Evolutionary conservation across 441 rosid species (phyloP), one percentile per base, ranked within the genome.

Genomic region (Jatropha multifida): DNA sequence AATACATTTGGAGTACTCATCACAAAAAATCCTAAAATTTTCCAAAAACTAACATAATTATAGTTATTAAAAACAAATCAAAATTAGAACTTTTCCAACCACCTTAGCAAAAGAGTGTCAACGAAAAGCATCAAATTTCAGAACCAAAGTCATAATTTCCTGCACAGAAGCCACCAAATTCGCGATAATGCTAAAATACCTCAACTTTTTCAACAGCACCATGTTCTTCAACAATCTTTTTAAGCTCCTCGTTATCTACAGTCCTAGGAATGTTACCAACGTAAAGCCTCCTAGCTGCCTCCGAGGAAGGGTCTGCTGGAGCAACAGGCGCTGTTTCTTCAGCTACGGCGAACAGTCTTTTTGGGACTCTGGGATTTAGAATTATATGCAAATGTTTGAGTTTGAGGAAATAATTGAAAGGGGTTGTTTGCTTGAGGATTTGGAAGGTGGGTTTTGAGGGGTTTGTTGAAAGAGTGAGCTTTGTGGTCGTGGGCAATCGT

Each of bases 211-310:
- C 97, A 60, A 94, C 90, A 69, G 93, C 85, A 15, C 97, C 96
- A 75, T 93, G 96, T 70, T 94, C 93, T 76, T 84, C 89, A 51
- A 94, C 90, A 73, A 94, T 85, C 79, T 82, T 82, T 7, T 79
- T 68, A 68, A 94, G 97, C 81, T 91, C 87, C 6, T 86, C 93
- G 69, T 84, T 89, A 68, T 76, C 56, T 6, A 91, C 63, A 0
- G 80, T 92, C 79, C 97, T 87, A 10, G 98, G 99, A 80, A 94
- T 88, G 88, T 93, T 94, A 0, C 99, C 97, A 46, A 95, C 61
- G 76, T 93, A 93, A 26, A 94, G 84, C 82, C 90, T 87, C 82
- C 96, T 83, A 46, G 86, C 79, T 4, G 87, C 87, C 82, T 82
- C 93, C 0, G 90, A 78, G 37, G 85, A 83, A 15, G 92, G 87